Base-by-base conservation (phyloP, 129 eudicot genomes). In the Rutidosis leptorrhynchoides region DNA sequence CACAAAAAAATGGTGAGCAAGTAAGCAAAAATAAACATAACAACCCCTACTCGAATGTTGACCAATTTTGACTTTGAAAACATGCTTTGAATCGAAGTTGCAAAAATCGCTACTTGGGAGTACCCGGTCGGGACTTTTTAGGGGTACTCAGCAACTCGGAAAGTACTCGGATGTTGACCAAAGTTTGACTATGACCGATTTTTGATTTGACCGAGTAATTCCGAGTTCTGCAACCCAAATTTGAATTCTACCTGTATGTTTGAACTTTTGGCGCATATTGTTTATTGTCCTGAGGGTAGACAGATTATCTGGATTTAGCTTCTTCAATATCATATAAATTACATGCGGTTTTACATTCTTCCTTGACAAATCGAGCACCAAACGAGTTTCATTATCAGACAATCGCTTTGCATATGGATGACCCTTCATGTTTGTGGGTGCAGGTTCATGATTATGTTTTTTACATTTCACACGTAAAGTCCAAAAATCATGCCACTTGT, bases 351-450 rank as follows among this genome's bases (percentile, higher is more conserved):
- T 54, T 33, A 35, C 53, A 22, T 68, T 54, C 62, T 68, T 68
- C 62, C 25, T 68, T 21, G 35, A 28, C 68, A 60, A 61, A 60
- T 71, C 76, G 7, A 17, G 56, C 59, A 71, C 62, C 43, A 71
- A 71, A 26, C 69, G 49, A 60, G 22, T 32, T 61, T 71, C 69
- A 71, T 71, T n/a, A 17, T 42, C 37, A 21, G 69, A 71, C 37
- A 71, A 61, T 30, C 69, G 51, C 30, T 7, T 32, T 71, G 62
- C 51, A 71, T 71, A 71, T 4, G 76, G 69, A 61, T 71, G 76
- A 71, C 51, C 62, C 54, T 61, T 25, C 69, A 72, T 72, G 12
- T 60, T 22, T 62, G 1, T 4, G 5, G 35, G 48, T 10, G 21
- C 23, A 72, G 62, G 67, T 46, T 70, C 58, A 58, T 70, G 67